Base-by-base conservation (phyloP, 2,329 filamentous ascomycete genomes). In the Colletotrichum euphorbiae region DNA sequence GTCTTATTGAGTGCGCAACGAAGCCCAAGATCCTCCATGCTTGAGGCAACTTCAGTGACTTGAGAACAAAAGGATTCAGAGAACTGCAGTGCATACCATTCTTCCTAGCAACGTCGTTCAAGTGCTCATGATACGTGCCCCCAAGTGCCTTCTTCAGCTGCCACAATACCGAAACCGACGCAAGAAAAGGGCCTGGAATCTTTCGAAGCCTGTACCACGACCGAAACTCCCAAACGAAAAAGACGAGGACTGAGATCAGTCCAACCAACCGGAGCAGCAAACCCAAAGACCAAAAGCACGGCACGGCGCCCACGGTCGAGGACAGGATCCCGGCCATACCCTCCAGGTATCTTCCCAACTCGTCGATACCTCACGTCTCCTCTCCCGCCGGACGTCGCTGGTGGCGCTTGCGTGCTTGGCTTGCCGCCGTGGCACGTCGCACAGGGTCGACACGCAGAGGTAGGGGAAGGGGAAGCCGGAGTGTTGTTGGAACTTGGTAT, bases 141-240 rank as follows among this genome's bases (percentile, higher is more conserved):
- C 74, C 33, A 69, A 70, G 9, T 62, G 73, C 61, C 15, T 71
- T 74, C 58, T 59, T 71, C 43, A 75, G 62, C 72, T 76, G 72
- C 74, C 75, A 77, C 28, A 72, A 13, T 1, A 68, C 52, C 12
- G 74, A 73, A 42, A 74, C n/a, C 6, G 72, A 74, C n/a, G 73
- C 72, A 9, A 73, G 46, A 17, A 70, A 70, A 5, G 75, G 75
- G 6, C 75, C 75, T n/a, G 75, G 75, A 31, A 77, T 70, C 36
- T 77, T 73, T 36, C 75, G 71, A 31, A 77, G 61, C 2, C 75
- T 72, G 36, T 72, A 70, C 74, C 75, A 77, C 17, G 74, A 73
- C 45, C 71, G 68, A 21, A 74, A 70, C 43, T 52, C 69, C 66
- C 58, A 62, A 6, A 54, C 59, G 28, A 71, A 28, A 17, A 63